Percentiles rank a stretch among this genome's conserved stretches.
Conservation (phyloP, 768 basidiomycete genomes). For the Saitozyma sp. region DNA sequence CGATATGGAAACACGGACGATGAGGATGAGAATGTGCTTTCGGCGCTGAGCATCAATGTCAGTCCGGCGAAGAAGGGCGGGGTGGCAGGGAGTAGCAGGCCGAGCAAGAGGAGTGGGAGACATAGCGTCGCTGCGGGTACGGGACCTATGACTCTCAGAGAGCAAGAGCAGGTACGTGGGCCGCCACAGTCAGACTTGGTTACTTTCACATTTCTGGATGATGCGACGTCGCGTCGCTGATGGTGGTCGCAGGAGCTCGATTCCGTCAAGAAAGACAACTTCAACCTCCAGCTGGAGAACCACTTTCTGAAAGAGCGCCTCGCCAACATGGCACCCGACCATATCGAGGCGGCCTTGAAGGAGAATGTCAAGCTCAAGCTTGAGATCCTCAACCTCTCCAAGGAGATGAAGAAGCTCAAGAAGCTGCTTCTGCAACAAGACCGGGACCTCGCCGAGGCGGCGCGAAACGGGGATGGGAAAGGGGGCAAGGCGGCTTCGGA, state of each 20-base stretch:
- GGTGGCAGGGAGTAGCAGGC: conserved; percentile 16
- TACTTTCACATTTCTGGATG: too few species aligned
- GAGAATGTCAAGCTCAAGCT: conserved; percentile 93
- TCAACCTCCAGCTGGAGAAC: conserved; percentile 90
- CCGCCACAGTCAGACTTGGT: not conserved
- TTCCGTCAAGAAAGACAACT: conserved; percentile 93
- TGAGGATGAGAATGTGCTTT: conserved; percentile 22
- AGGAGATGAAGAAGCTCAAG: conserved; percentile 88
- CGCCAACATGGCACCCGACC: conserved; percentile 82
- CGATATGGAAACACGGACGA: conserved; percentile 37
- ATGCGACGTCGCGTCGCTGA: not conserved
- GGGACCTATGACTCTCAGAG: conserved; percentile 71
- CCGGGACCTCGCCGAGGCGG: conserved; percentile 64
- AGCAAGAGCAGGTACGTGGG: conserved; percentile 85
- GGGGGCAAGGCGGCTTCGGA: conserved; percentile 48
- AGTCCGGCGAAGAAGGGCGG: conserved; percentile 17
- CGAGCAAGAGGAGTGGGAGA: conserved; percentile 39
- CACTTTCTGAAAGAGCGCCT: conserved; percentile 94
- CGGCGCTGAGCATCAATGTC: conserved; percentile 19
- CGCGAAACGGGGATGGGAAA: conserved; percentile 55
- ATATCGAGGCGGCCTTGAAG: conserved; percentile 85
- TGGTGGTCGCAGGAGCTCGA: conserved; percentile 73
- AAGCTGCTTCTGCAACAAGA: conserved; percentile 83
- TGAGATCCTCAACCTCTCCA: conserved; percentile 81
- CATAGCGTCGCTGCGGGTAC: conserved; percentile 41